Evolutionary conservation across 73 alveolate genomes (phyloP), one percentile per base, ranked within the genome.

Genomic region (Stentor roeselii): DNA sequence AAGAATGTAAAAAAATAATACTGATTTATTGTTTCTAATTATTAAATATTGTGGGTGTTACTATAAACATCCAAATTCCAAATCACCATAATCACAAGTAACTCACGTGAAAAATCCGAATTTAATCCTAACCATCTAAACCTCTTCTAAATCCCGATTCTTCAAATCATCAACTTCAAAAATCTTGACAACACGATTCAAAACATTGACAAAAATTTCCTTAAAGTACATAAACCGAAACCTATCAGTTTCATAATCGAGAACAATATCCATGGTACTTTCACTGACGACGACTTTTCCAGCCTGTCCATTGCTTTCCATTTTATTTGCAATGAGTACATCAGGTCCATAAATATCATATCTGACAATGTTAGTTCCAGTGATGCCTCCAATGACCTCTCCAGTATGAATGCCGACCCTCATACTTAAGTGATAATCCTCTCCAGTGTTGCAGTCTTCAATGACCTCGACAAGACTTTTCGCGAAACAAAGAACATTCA

Each of bases 291-390:
- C 67, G 21, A 50, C 21, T 50, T 50, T 50, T 21, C 67, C 67
- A 11, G 67, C 30, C 21, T 50, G 60, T 61, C 82, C 82, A n/a
- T 61, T 39, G 60, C 95, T 89, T 82, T 89, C 95, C 95, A 89
- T 89, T 89, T 89, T 86, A 86, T 89, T 89, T 21, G 95, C 95
- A 39, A 89, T 89, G 74, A 89, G 84, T 60, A 89, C 95, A 89
- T 89, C 95, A 86, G 91, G 85, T 82, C 95, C 95, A 86, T 86
- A 89, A 75, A 86, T 86, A 86, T 89, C 95, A 61, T 89, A 89
- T 76, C 95, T 89, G 31, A 89, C 95, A 39, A 80, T 75, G 42
- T 60, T 80, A 80, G 87, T 80, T 34, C 87, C 87, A 80, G 85
- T 80, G 39, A 80, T 59, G 0, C 87, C 87, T 35, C 83, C 85